Evolutionary conservation across 805 yeast genomes (phyloP).

Genomic region (Candida boleticola): DNA sequence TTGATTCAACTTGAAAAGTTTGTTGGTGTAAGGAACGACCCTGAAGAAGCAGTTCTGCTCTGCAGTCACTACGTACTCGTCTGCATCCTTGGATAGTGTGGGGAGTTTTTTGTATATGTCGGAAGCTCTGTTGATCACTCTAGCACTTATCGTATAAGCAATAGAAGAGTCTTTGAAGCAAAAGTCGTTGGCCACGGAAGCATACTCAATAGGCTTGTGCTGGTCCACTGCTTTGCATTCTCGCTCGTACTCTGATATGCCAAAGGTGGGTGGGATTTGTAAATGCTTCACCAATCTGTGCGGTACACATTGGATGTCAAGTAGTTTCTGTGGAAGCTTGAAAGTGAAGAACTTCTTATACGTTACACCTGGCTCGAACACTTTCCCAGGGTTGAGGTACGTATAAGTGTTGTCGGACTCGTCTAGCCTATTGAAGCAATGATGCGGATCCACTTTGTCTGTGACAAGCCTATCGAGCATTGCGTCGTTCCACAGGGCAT

Average conservation of each 20-base stretch:
- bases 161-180: constrained; percentile 27
- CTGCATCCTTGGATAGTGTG: constrained; percentile 13
- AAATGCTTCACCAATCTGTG: constrained; percentile 37
- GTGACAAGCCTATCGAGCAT: constrained; percentile 28
- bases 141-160: constrained; percentile 32
- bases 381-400: constrained; percentile 22
- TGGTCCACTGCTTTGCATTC: background rate
- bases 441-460: constrained; percentile 29
- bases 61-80: constrained; percentile 31
- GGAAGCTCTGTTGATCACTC: constrained; percentile 36
- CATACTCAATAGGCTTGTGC: background rate
- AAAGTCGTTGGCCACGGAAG: constrained; percentile 21
- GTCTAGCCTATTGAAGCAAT: constrained; percentile 20
- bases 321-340: constrained; percentile 34
- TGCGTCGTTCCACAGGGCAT: constrained; percentile 40
- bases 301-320: constrained; percentile 31
- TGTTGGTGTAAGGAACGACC: constrained; percentile 21
- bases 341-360: constrained; percentile 42
- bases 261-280: constrained; percentile 36
- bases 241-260: constrained; percentile 13
- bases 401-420: constrained; percentile 30
- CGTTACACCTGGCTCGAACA: constrained; percentile 27
- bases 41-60: constrained; percentile 26
- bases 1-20: constrained; percentile 26
- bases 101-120: constrained; percentile 20